Conservation (phyloP, 148 eudicot genomes). For the Simmondsia chinensis region DNA sequence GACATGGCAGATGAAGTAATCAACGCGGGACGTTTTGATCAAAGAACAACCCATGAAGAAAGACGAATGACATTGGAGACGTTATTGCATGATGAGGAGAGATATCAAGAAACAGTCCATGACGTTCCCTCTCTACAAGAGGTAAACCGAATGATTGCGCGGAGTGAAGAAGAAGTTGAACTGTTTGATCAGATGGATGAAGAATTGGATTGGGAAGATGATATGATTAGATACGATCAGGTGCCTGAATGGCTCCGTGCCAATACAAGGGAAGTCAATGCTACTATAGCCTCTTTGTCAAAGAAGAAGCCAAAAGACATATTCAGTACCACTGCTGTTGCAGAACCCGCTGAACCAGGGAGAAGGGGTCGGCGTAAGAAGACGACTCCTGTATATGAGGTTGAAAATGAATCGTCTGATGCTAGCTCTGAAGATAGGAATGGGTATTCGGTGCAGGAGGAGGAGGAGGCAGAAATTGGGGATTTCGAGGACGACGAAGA, state of each 20-base stretch:
- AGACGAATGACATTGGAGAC: constrained; percentile 88
- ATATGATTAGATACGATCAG: constrained; percentile 82
- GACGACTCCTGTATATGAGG: constrained; percentile 79
- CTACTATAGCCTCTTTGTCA: constrained; percentile 55
- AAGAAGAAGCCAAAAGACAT: constrained; percentile 66
- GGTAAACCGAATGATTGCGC: constrained; percentile 94
- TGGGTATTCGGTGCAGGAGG: constrained; percentile 51
- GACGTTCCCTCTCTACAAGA: constrained; percentile 95
- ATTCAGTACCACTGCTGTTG: constrained; percentile 27
- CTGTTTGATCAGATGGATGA: constrained; percentile 99
- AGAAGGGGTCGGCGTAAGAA: constrained; percentile 75
- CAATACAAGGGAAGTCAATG: constrained; percentile 65
- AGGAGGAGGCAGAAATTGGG: constrained; percentile 70
- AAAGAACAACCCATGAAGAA: constrained; percentile 97
- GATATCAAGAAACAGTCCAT: constrained; percentile 91
- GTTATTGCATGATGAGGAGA: constrained; percentile 93
- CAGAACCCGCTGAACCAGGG: constrained; percentile 39
- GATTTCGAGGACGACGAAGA: constrained; percentile 83
- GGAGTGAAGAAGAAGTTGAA: constrained; percentile 95
- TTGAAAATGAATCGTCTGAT: constrained; percentile 66
- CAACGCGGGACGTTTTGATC: constrained; percentile 99
- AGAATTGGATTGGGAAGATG: constrained; percentile 85
- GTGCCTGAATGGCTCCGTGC: constrained; percentile 96
- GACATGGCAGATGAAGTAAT: constrained; percentile 99
- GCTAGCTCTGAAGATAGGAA: constrained; percentile 79